These are phyloP conservation scores for Alternaria consortialis DNA, from an alignment of 2,329 filamentous ascomycete genomes.

Conservation along the genomic window DNA sequence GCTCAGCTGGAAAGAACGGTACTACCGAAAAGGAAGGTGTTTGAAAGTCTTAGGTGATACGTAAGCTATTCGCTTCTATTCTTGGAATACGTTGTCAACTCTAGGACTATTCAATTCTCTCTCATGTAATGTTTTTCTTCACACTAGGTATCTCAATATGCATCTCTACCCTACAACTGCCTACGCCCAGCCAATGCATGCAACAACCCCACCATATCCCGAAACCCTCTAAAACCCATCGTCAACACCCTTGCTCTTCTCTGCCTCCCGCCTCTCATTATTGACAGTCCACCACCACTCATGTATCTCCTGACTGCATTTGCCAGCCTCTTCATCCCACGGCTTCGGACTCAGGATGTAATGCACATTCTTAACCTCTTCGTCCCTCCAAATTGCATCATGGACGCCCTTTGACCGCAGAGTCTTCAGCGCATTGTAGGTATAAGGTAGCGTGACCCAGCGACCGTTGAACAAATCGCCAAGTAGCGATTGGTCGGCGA, in stretches of 20 bases:
- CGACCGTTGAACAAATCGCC: conserved; percentile 65
- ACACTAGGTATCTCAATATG: neutral
- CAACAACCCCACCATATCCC: neutral
- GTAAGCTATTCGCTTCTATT: neutral
- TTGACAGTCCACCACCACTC: conserved; percentile 67
- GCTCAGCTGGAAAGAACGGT: neutral
- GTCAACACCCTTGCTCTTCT: conserved; percentile 58
- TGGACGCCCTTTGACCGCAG: conserved; percentile 65
- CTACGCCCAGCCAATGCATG: neutral
- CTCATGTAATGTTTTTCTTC: neutral
- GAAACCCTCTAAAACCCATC: conserved; percentile 58
- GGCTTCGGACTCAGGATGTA: conserved; percentile 70
- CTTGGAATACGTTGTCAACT: neutral
- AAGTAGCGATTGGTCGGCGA: conserved; percentile 67
- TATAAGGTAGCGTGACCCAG: conserved; percentile 68
- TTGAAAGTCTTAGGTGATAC: neutral
- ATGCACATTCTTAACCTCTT: conserved; percentile 69
- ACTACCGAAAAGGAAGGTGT: neutral
- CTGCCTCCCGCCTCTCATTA: conserved; percentile 57
- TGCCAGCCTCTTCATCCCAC: conserved; percentile 64
- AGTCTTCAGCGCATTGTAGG: conserved; percentile 70
- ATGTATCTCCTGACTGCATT: conserved; percentile 59
- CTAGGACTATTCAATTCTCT: neutral
- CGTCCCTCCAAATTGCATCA: conserved; percentile 67
- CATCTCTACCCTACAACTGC: neutral